phyloP scores from a whole-genome alignment of 805 yeast genomes.

The Ogataea glucozyma region DNA sequence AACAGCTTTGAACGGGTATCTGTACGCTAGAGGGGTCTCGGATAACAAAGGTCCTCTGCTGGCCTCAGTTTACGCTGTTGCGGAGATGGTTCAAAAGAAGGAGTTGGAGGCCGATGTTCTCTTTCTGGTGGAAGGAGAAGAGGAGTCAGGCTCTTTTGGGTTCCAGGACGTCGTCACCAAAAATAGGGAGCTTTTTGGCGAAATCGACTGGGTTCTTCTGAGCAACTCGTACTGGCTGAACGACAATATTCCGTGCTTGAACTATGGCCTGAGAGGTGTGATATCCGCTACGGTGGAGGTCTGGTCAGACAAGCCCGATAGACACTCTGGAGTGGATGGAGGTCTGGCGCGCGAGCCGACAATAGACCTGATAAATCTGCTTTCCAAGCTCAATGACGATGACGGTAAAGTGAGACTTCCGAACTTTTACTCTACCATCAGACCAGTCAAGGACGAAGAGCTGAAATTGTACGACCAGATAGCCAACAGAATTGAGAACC shows the following conservation, averaged over 20 bases:
- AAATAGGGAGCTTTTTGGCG: constrained; percentile 57
- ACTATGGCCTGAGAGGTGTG: constrained; percentile 93
- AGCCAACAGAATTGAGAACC: constrained; percentile 36
- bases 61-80: constrained; percentile 85
- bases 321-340: constrained; percentile 97
- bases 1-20: constrained; percentile 77
- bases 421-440: constrained; percentile 67
- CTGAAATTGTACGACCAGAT: constrained; percentile 62
- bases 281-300: constrained; percentile 75
- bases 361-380: constrained; percentile 72
- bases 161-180: constrained; percentile 65
- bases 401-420: constrained; percentile 62
- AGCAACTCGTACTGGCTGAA: constrained; percentile 96
- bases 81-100: constrained; percentile 56
- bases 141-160: constrained; percentile 89
- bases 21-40: constrained; percentile 89
- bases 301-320: constrained; percentile 73
- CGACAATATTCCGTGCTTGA: constrained; percentile 83
- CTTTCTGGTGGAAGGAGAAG: constrained; percentile 91
- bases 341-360: constrained; percentile 89
- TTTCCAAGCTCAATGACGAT: constrained; percentile 63
- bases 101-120: constrained; percentile 70
- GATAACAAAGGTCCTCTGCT: constrained; percentile 94
- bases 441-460: constrained; percentile 59
- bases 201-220: constrained; percentile 84